A percentile compares a stretch with the other conserved stretches of the same genome.
phyloP scores from a whole-genome alignment of 192 early-diverging fungal genomes.

The Coemansia sp. region DNA sequence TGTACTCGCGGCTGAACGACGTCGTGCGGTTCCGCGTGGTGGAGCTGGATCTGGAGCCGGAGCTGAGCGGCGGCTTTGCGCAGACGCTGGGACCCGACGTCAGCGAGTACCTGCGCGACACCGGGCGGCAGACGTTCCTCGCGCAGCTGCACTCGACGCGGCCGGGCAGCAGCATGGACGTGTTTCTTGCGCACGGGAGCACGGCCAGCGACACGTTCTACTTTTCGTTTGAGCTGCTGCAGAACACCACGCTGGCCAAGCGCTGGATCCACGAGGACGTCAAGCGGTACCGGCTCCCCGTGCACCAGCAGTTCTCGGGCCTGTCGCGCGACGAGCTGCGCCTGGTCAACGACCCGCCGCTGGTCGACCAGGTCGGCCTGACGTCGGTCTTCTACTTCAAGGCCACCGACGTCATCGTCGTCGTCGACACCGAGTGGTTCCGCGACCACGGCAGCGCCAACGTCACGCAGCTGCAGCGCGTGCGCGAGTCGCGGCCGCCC shows the following conservation, averaged over 20 bases:
- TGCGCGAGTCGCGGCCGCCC: constrained; percentile 57
- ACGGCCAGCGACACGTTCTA: constrained; percentile 50
- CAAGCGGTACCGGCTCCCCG: constrained; percentile 54
- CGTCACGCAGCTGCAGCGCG: constrained; percentile 54
- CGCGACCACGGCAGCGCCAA: constrained; percentile 48
- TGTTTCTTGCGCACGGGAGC: constrained; percentile 49
- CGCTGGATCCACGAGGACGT: constrained; percentile 36
- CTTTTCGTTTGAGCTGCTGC: constrained; percentile 54
- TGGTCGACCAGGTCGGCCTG: constrained; percentile 49
- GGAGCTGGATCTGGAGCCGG: constrained; percentile 16
- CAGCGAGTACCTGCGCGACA: constrained; percentile 44
- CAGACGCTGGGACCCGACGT: constrained; percentile 43
- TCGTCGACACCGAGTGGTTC: constrained; percentile 57
- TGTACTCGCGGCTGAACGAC: constrained; percentile 56
- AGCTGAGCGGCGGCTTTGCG: not conserved
- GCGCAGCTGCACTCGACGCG: constrained; percentile 50
- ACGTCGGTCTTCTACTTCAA: constrained; percentile 56
- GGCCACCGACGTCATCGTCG: constrained; percentile 53
- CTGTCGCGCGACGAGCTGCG: constrained; percentile 58
- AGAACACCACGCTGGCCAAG: constrained; percentile 45
- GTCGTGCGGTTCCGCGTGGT: constrained; percentile 52
- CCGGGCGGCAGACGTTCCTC: constrained; percentile 46
- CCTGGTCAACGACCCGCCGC: constrained; percentile 53
- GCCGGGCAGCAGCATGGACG: constrained; percentile 39
- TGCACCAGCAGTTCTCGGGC: constrained; percentile 56